Evolutionary conservation across 768 basidiomycete species (phyloP), one percentile per base, ranked within the genome.

Genomic region (Coprinellus micaceus): DNA sequence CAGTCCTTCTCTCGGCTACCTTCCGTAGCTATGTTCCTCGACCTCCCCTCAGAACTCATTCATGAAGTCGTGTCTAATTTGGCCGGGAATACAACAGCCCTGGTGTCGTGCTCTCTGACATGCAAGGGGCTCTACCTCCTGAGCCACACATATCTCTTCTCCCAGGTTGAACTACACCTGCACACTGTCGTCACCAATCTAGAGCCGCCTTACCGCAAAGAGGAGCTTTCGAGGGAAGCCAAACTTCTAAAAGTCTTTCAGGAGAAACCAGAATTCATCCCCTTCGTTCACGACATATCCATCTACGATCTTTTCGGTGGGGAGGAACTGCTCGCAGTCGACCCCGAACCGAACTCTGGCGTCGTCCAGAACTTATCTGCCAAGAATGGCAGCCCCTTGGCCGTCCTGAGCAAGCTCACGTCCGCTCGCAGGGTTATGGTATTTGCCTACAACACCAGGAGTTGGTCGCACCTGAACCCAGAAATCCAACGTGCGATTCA

Each of bases 41-140:
- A 3, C 3, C 30, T 51, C 19, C 49, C 49, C 4, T 36, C 17
- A 25, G 49, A 51, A 15, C 33, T 51, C 17, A 4, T 37, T 13
- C 21, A 37, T 21, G 49, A 51, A 24, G 53, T 40, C 67, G 61
- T 10, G 48, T 33, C 9, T 66, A 60, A 10, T 37, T 29, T 51
- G 13, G 33, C 19, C 7, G 33, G 33, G 19, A 9, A 51, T 29
- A 21, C 33, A 3, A 22, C 10, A 12, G 22, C 49, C 9, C 22
- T 51, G 33, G n/a, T 17, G 17, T 17, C 33, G 10, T 51, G 49
- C 22, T 29, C 49, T 7, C 49, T 33, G 30, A 29, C 49, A 1
- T 51, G 49, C 49, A 33, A 51, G 21, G 33, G 30, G 10, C 19
- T 51, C 17, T 51, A 13, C 24, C n/a, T 37, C 2, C 49, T 2